Conservation (phyloP, 352 stramenopile species). For the Phytopythium chamaehyphon region DNA sequence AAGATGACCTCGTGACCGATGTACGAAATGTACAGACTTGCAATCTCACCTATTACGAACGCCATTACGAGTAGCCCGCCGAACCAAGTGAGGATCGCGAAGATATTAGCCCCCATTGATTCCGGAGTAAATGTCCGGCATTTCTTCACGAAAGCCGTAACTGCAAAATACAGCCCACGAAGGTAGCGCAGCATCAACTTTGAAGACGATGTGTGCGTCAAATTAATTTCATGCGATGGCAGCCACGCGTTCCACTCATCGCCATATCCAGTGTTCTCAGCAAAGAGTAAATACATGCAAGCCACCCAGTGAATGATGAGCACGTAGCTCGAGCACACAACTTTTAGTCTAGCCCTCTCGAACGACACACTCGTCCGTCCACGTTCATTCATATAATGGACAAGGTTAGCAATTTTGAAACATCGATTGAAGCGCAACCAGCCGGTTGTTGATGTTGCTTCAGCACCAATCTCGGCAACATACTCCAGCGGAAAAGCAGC, state of each 20-base stretch:
- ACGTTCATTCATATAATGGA: conserved; percentile 48
- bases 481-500: conserved; percentile 43
- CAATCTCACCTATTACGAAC: conserved; percentile 71
- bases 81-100: conserved; percentile 57
- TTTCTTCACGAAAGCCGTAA: conserved; percentile 63
- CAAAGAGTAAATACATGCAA: conserved; percentile 40
- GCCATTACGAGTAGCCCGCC: conserved; percentile 45
- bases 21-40: conserved; percentile 61
- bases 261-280: conserved; percentile 32
- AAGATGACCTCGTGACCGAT: conserved; percentile 64
- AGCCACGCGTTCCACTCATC: conserved; percentile 52
- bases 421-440: conserved; percentile 46
- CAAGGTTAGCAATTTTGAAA: conserved; percentile 50
- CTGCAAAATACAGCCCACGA: conserved; percentile 46
- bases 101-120: conserved; percentile 28
- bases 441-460: conserved; percentile 6
- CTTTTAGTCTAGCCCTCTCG: conserved; percentile 34
- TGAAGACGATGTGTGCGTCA: conserved; percentile 27
- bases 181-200: conserved; percentile 36
- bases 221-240: conserved; percentile 24
- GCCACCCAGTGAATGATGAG: conserved; percentile 50
- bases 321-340: conserved; percentile 35
- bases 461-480: conserved; percentile 11
- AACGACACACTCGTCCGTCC: conserved; percentile 38
- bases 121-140: conserved; percentile 30